Conservation (phyloP, 495 filamentous ascomycete species). For the Neurospora sp. region DNA sequence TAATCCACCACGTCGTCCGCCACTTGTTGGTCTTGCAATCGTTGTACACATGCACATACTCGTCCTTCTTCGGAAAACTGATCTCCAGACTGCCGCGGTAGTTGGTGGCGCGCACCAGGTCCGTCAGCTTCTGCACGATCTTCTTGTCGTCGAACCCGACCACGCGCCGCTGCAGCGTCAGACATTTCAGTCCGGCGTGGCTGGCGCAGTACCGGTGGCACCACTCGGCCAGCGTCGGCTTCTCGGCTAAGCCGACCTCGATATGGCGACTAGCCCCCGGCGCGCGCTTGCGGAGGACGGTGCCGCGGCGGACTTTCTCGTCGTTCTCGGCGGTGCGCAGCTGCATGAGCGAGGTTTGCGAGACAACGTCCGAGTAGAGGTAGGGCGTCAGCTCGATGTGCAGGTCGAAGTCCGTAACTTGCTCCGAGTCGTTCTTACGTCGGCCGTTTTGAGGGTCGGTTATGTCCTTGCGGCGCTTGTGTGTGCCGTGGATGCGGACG, state of each 20-base stretch:
- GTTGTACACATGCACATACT: slow-evolving; percentile 44
- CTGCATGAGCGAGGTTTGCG: slow-evolving; percentile 16
- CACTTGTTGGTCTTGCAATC: slow-evolving; percentile 44
- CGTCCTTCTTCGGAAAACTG: slow-evolving; percentile 40
- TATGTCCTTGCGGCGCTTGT: slow-evolving; percentile 32
- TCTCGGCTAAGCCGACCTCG: slow-evolving; percentile 21
- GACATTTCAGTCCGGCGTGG: slow-evolving; percentile 38
- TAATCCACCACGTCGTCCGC: slow-evolving; percentile 46
- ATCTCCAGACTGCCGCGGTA: slow-evolving; percentile 48
- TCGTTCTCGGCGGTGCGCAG: slow-evolving; percentile 29
- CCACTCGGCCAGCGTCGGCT: slow-evolving; percentile 43
- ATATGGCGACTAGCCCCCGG: slow-evolving; percentile 29
- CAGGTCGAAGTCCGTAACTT: slow-evolving; percentile 43
- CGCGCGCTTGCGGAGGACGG: slow-evolving; percentile 27
- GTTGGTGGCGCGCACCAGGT: slow-evolving; percentile 44
- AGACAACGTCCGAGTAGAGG: slow-evolving; percentile 31
- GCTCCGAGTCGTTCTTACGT: slow-evolving; percentile 29
- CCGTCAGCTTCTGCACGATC: slow-evolving; percentile 33
- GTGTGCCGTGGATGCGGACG: slow-evolving; percentile 39
- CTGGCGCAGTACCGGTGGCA: slow-evolving; percentile 46
- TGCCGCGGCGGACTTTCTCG: slow-evolving; percentile 33
- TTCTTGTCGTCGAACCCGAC: slow-evolving; percentile 39
- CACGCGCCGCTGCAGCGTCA: slow-evolving; percentile 40
- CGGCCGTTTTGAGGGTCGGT: slow-evolving; percentile 20
- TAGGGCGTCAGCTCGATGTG: slow-evolving; percentile 39